Evolutionary conservation across 352 stramenopile genomes (phyloP), one percentile per base, ranked within the genome.

Genomic region (Phytophthora chlamydospora): DNA sequence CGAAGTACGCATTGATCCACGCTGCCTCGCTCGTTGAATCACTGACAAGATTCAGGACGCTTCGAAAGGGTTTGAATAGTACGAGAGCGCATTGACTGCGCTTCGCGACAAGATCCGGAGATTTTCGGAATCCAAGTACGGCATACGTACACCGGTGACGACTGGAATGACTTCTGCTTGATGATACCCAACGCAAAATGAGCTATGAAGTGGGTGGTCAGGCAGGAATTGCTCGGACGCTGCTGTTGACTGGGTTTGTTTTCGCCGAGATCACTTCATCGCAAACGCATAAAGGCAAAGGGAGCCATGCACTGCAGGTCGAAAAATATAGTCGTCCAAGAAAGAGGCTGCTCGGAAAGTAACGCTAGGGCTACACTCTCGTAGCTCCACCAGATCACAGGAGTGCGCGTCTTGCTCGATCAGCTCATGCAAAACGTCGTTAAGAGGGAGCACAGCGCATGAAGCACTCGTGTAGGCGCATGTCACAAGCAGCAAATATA

Each of bases 281-380:
- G 33, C 11, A 17, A 53, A 53, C 17, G 42, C 45, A 10, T 53
- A 53, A 1, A 53, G 17, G 17, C 32, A 43, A 4, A 19, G 14
- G 5, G 14, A n/a, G 9, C 0, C 4, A n/a, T 43, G 5, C 6
- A 11, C 16, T 11, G n/a, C 5, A 21, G 14, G 31, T 4, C 46
- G 46, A 32, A 33, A 53, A 29, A 43, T 34, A 17, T 53, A 53
- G 11, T 53, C 32, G 17, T 53, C 33, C 32, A 53, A 3, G 32
- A 40, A 21, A 16, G 42, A 48, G 3, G 34, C 42, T 12, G 13
- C 12, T 12, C 21, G 42, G 17, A 48, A 48, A 12, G 24, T 45
- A 16, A 11, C 24, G 24, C 3, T 29, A 29, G 2, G 5, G 24
- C 24, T 29, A 6, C 4, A 6, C 24, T 29, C 24, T 29, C 4